These are phyloP conservation scores for Phytophthora agathidicida DNA, from an alignment of 352 stramenopile genomes.

Conservation along the genomic window DNA sequence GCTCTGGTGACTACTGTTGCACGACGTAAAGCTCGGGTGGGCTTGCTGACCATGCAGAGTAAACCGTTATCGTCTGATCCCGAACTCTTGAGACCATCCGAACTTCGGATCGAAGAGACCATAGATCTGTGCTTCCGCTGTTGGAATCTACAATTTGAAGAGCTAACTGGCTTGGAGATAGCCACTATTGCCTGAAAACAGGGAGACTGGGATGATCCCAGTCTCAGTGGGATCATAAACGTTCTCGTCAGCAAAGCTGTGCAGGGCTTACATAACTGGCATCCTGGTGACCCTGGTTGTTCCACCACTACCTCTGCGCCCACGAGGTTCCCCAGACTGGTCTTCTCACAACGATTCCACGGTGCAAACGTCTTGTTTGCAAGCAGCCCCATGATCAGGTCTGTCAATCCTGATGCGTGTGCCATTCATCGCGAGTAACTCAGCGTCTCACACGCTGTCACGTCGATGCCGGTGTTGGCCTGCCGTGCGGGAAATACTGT, in stretches of 20 bases:
- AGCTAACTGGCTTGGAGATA: no score
- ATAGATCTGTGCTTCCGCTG: not conserved
- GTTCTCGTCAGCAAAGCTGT: no score
- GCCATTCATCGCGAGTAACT: no score
- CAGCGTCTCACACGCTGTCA: no score
- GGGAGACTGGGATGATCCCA: no score
- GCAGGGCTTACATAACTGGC: no score
- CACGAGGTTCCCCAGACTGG: not conserved
- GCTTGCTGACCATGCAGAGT: constrained; percentile 19
- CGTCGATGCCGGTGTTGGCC: constrained; percentile 9
- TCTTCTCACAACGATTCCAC: constrained; percentile 10
- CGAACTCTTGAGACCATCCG: constrained; percentile 5
- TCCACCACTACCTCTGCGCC: constrained; percentile 7
- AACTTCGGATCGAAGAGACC: not conserved
- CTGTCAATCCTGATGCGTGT: no score
- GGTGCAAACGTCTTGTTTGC: constrained; percentile 4
- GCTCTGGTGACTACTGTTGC: constrained; percentile 15
- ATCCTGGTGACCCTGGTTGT: not conserved
- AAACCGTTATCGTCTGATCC: constrained; percentile 10
- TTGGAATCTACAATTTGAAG: not conserved
- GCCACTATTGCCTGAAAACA: no score
- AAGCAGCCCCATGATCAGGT: not conserved
- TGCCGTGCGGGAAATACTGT: constrained; percentile 16
- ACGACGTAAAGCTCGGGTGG: constrained; percentile 20
- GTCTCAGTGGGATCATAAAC: no score